phyloP scores from a whole-genome alignment of 179 eudicot genomes.

The Dionaea muscipula region DNA sequence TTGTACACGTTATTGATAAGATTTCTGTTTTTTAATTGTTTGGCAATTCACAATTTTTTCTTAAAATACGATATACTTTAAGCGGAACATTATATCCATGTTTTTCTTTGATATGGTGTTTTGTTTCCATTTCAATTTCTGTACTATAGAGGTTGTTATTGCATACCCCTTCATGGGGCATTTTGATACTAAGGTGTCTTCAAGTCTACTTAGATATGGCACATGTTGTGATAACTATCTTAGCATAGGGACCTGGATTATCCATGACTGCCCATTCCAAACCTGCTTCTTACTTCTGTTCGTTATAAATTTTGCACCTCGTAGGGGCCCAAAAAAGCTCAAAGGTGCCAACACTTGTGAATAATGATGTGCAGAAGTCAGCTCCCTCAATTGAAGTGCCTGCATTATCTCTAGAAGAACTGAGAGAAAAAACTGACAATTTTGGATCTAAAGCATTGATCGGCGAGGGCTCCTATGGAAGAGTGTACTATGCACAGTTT shows the following conservation, averaged over 20 bases:
- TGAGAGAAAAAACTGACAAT: conserved; percentile 38
- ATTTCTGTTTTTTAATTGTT: no score
- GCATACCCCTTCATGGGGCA: no score
- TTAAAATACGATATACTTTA: no score
- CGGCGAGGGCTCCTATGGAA: conserved; percentile 65
- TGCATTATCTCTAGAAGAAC: conserved; percentile 39
- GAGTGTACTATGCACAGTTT: conserved; percentile 45
- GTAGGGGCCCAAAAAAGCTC: conserved; percentile 30
- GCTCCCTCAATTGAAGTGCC: conserved; percentile 39
- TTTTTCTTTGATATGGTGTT: no score
- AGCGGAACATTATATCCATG: no score
- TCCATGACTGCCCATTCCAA: neutral
- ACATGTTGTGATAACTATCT: no score
- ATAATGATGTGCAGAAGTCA: conserved; percentile 36
- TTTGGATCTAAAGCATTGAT: conserved; percentile 53
- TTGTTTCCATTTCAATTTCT: no score
- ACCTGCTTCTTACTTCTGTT: neutral
- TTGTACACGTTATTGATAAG: no score
- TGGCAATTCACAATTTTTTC: no score
- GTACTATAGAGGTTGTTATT: no score
- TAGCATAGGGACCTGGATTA: neutral
- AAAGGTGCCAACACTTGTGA: conserved; percentile 26
- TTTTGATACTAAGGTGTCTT: no score
- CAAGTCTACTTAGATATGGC: no score
- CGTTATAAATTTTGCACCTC: neutral